Percentiles rank a stretch among this genome's conserved stretches.
phyloP scores from a whole-genome alignment of 129 eudicot genomes.

The Apium graveolens region DNA sequence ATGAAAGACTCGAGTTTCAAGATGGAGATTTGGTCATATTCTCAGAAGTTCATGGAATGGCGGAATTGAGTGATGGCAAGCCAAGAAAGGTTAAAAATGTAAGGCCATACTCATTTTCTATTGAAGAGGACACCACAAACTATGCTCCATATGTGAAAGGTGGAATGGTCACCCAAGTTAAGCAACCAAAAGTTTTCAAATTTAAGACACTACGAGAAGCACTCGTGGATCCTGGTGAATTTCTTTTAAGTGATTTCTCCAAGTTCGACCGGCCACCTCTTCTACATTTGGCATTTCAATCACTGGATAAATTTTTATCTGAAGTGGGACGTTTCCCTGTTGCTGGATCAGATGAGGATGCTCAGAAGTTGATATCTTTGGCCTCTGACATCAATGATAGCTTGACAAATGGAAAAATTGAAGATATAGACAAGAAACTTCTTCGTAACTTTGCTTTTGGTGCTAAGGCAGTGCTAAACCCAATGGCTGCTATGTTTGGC shows the following conservation, averaged over 20 bases:
- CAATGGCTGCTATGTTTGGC: constrained; percentile 95
- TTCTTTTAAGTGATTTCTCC: constrained; percentile 80
- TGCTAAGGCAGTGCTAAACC: constrained; percentile 82
- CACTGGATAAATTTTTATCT: constrained; percentile 34
- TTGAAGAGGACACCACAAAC: constrained; percentile 78
- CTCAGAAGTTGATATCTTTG: constrained; percentile 31
- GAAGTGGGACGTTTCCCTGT: constrained; percentile 38
- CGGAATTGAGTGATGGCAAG: constrained; percentile 73
- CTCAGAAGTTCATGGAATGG: constrained; percentile 81
- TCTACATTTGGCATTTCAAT: constrained; percentile 55
- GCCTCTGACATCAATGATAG: constrained; percentile 27
- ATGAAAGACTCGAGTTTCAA: constrained; percentile 80
- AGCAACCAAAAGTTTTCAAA: constrained; percentile 68
- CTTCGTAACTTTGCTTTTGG: constrained; percentile 59
- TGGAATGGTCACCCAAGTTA: constrained; percentile 79
- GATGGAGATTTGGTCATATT: constrained; percentile 86
- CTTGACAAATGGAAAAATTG: constrained; percentile 27
- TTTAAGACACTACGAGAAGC: constrained; percentile 76
- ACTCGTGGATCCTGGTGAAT: constrained; percentile 74
- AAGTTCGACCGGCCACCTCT: constrained; percentile 70
- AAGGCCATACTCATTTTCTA: constrained; percentile 65
- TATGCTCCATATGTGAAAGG: constrained; percentile 52
- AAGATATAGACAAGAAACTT: constrained; percentile 35
- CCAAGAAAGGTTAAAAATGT: constrained; percentile 66
- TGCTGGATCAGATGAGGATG: constrained; percentile 63